Evolutionary conservation across 495 filamentous ascomycete genomes (phyloP).

Genomic region (Antarctomyces pellizariae): DNA sequence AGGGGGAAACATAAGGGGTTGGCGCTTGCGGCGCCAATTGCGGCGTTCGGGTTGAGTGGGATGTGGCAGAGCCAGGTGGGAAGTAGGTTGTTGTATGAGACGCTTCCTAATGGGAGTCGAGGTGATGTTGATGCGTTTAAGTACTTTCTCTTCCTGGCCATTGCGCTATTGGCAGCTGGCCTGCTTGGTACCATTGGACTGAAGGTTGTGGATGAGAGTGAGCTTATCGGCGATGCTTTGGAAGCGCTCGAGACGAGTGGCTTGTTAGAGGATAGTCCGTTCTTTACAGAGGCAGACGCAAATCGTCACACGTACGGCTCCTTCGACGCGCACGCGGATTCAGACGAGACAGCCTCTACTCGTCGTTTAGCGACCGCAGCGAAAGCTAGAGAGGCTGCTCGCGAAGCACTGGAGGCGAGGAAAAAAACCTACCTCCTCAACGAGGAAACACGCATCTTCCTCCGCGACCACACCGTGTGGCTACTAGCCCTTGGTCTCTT

Average conservation of each 20-base stretch:
- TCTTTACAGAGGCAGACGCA: conserved; percentile 25
- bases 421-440: conserved; percentile 79
- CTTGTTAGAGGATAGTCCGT: conserved; percentile 45
- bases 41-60: conserved; percentile 73
- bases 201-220: conserved; percentile 33
- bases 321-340: conserved; percentile 11
- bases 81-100: conserved; percentile 50
- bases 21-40: conserved; percentile 76
- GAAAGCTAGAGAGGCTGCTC: conserved; percentile 20
- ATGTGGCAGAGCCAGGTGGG: conserved; percentile 90
- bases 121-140: conserved; percentile 71
- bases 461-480: conserved; percentile 87
- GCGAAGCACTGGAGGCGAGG: conserved; percentile 37
- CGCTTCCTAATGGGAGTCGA: conserved; percentile 28
- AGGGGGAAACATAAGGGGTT: conserved; percentile 68
- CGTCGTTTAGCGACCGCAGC: conserved; percentile 15
- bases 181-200: conserved; percentile 51
- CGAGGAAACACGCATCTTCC: conserved; percentile 59
- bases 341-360: conserved; percentile 14
- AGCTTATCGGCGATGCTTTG: conserved; percentile 68
- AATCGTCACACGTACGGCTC: conserved; percentile 13
- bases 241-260: conserved; percentile 70
- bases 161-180: conserved; percentile 41
- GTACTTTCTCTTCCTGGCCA: conserved; percentile 64
- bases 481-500: conserved; percentile 78